A percentile compares a stretch with the other conserved stretches of the same genome.
Conservation (phyloP, 805 yeast species). For the Saccharomycopsis fermentans region DNA sequence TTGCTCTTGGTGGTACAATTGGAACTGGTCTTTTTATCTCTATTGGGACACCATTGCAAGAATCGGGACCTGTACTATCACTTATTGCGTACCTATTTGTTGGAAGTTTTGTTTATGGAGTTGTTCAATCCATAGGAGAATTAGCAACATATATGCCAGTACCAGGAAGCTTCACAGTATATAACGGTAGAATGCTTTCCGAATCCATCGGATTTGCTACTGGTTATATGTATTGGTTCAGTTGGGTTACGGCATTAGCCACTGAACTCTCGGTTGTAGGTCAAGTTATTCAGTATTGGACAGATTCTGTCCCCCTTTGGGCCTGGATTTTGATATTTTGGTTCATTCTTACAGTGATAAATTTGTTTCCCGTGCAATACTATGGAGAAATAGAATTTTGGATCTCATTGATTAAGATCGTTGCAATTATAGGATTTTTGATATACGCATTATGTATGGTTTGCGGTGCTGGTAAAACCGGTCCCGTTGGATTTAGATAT, state of each 20-base stretch:
- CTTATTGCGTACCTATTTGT: constrained; percentile 53
- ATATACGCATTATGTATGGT: constrained; percentile 45
- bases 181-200: constrained; percentile 51
- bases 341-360: constrained; percentile 33
- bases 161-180: constrained; percentile 50
- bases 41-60: constrained; percentile 41
- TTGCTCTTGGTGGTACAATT: constrained; percentile 65
- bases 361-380: constrained; percentile 43
- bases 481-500: constrained; percentile 54
- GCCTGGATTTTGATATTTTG: constrained; percentile 54
- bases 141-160: constrained; percentile 69
- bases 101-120: constrained; percentile 49
- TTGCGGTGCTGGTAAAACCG: constrained; percentile 45
- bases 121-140: constrained; percentile 61
- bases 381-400: constrained; percentile 53
- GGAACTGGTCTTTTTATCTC: constrained; percentile 65
- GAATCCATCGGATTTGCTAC: constrained; percentile 59
- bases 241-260: constrained; percentile 64
- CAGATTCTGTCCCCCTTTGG: constrained; percentile 43
- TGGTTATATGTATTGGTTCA: constrained; percentile 64
- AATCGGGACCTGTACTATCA: constrained; percentile 58
- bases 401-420: constrained; percentile 42
- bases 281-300: constrained; percentile 45
- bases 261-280: constrained; percentile 49
- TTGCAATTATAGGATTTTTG: constrained; percentile 46